phyloP scores from a whole-genome alignment of 495 filamentous ascomycete species.

The Stereocaulon alpinum region DNA sequence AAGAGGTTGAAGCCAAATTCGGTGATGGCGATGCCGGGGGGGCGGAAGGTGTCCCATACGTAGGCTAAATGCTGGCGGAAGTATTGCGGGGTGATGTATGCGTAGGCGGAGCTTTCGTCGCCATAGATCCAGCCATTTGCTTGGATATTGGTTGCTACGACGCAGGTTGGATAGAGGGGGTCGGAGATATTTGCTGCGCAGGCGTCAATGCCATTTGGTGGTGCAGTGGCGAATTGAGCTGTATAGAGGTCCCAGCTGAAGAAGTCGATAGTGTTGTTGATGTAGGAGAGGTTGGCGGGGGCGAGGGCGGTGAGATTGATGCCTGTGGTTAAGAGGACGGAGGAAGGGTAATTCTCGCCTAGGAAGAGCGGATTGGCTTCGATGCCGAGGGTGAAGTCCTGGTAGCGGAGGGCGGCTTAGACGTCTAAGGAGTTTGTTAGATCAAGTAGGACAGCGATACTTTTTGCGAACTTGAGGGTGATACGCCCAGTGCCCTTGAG shows the following conservation, averaged over 20 bases:
- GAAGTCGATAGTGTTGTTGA: not conserved
- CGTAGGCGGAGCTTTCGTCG: not conserved
- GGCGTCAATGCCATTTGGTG: not conserved
- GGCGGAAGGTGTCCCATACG: not conserved
- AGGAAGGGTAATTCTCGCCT: not conserved
- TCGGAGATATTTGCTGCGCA: not conserved
- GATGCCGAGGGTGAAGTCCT: not conserved
- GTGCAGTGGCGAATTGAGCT: not conserved
- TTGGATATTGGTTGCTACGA: not conserved
- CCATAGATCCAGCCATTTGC: not conserved
- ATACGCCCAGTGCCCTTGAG: not conserved
- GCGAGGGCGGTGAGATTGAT: not conserved
- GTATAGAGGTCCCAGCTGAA: not conserved
- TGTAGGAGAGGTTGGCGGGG: not conserved
- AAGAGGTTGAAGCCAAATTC: not conserved
- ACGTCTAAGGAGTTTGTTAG: not conserved
- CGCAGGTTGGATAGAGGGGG: not conserved
- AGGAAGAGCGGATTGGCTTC: not conserved
- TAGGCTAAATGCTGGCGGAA: not conserved
- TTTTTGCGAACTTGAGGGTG: not conserved
- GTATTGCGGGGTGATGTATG: not conserved
- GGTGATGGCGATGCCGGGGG: not conserved
- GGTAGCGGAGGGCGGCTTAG: not conserved
- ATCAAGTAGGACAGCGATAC: not conserved
- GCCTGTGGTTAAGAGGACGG: not conserved